Evolutionary conservation across 441 rosid species (phyloP).

Genomic region (Oxalis stricta): DNA sequence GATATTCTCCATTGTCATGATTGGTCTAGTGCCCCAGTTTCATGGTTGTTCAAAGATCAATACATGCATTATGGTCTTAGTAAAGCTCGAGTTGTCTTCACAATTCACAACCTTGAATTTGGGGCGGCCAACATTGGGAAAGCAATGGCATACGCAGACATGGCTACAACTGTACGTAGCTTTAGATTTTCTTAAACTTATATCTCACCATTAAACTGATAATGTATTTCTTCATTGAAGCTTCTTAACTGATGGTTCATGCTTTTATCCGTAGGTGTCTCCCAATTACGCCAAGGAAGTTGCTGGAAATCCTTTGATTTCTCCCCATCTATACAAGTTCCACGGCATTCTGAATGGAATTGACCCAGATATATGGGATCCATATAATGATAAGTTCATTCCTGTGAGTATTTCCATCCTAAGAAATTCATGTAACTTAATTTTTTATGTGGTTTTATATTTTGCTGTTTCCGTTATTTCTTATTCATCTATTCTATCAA

Average conservation of each 20-base stretch:
- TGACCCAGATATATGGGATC: conserved; percentile 96
- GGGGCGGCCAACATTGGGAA: conserved; percentile 57
- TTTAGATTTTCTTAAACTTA: conserved; percentile 1
- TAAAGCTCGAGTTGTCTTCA: conserved; percentile 78
- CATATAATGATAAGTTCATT: conserved; percentile 61
- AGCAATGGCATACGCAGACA: conserved; percentile 79
- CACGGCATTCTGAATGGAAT: conserved; percentile 92
- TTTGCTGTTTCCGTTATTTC: conserved; percentile 5
- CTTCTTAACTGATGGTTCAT: conserved; percentile 4
- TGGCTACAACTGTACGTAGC: conserved; percentile 75
- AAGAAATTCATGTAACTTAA: not conserved
- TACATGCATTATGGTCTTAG: conserved; percentile 71
- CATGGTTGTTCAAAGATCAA: conserved; percentile 79
- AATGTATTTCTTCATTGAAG: not conserved
- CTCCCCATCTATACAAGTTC: conserved; percentile 72
- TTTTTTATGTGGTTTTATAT: no score
- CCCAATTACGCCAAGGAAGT: conserved; percentile 70
- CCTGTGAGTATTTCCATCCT: conserved; percentile 42
- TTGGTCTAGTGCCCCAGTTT: conserved; percentile 92
- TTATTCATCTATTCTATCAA: conserved; percentile 9
- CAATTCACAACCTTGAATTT: conserved; percentile 91
- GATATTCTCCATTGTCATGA: conserved; percentile 96
- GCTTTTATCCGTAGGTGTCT: conserved; percentile 50
- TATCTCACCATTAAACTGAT: not conserved
- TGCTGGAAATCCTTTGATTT: conserved; percentile 55